Percentiles rank a stretch among this genome's conserved stretches.
phyloP scores from a whole-genome alignment of 1,139 yeast genomes.

The Blastobotrys ciferrii region DNA sequence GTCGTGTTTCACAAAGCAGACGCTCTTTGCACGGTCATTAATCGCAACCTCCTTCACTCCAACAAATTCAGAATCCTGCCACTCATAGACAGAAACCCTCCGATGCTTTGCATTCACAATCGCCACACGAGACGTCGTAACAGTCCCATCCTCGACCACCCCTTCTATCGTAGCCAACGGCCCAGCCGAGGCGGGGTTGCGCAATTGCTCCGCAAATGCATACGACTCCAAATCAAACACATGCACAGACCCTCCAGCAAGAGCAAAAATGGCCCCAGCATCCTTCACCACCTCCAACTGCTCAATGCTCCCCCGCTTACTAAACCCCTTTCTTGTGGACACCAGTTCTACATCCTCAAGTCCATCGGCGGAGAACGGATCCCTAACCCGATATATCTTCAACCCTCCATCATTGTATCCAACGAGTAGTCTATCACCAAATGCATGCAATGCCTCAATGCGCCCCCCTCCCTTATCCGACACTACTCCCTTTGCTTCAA shows the following conservation, averaged over 20 bases:
- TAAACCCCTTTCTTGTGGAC: slow-evolving; percentile 20
- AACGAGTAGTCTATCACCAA: slow-evolving; percentile 30
- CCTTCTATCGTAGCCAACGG: slow-evolving; percentile 33
- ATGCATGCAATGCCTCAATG: slow-evolving; percentile 21
- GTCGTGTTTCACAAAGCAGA: slow-evolving; percentile 39
- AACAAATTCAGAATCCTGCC: slow-evolving; percentile 38
- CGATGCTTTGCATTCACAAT: slow-evolving; percentile 36
- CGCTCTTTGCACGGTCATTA: slow-evolving; percentile 38
- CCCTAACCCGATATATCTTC: slow-evolving; percentile 26
- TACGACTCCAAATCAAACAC: slow-evolving; percentile 38
- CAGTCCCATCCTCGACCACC: slow-evolving; percentile 23
- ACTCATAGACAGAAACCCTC: slow-evolving; percentile 38
- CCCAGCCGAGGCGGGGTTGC: slow-evolving; percentile 39
- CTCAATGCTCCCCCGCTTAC: slow-evolving; percentile 30
- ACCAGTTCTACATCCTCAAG: slow-evolving; percentile 19
- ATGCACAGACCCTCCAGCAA: slow-evolving; percentile 36
- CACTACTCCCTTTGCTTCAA: slow-evolving; percentile 8
- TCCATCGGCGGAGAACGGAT: slow-evolving; percentile 26
- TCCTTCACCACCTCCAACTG: slow-evolving; percentile 38
- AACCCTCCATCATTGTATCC: slow-evolving; percentile 31
- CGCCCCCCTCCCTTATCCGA: neutral
- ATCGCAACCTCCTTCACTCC: slow-evolving; percentile 33
- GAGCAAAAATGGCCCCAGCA: slow-evolving; percentile 37
- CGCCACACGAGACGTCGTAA: slow-evolving; percentile 34
- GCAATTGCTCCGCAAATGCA: slow-evolving; percentile 34